Conservation (phyloP, 2,329 filamentous ascomycete genomes). For the Xylaria sp. region DNA sequence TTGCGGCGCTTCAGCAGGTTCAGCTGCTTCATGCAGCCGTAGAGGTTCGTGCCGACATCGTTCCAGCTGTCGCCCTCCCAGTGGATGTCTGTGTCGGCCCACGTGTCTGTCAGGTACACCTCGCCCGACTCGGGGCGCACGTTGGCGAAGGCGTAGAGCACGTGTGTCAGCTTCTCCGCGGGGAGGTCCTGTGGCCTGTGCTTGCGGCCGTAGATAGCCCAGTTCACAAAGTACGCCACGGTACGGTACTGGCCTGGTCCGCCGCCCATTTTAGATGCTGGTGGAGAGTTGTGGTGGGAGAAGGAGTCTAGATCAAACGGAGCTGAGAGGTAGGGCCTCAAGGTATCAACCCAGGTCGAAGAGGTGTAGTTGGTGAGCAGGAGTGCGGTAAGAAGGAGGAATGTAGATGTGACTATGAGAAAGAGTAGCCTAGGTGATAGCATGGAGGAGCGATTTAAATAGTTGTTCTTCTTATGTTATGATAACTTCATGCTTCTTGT, state of each 20-base stretch:
- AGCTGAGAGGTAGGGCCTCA: slow-evolving; percentile 21
- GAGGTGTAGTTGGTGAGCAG: slow-evolving; percentile 26
- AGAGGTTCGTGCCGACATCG: slow-evolving; percentile 80
- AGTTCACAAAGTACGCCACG: slow-evolving; percentile 80
- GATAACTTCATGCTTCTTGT: background rate
- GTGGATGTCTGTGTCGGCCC: slow-evolving; percentile 78
- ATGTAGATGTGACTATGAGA: slow-evolving; percentile 15
- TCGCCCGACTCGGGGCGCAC: slow-evolving; percentile 81
- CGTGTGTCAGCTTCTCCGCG: slow-evolving; percentile 82
- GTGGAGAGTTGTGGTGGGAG: slow-evolving; percentile 13
- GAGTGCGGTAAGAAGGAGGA: slow-evolving; percentile 24
- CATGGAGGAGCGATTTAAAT: slow-evolving; percentile 11
- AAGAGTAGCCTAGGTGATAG: slow-evolving; percentile 15
- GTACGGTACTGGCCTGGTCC: slow-evolving; percentile 64
- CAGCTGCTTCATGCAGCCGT: slow-evolving; percentile 89
- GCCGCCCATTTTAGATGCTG: slow-evolving; percentile 54
- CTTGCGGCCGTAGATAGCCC: slow-evolving; percentile 88
- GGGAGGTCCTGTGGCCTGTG: slow-evolving; percentile 88
- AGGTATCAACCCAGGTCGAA: slow-evolving; percentile 13
- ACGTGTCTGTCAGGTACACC: slow-evolving; percentile 74
- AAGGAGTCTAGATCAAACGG: slow-evolving; percentile 14
- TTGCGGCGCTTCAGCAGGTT: slow-evolving; percentile 84
- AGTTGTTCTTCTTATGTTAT: slow-evolving; percentile 26
- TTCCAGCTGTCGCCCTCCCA: slow-evolving; percentile 76
- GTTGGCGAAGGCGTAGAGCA: slow-evolving; percentile 93